Evolutionary conservation across 2,329 filamentous ascomycete genomes (phyloP).

Genomic region (Talaromyces atroroseus): DNA sequence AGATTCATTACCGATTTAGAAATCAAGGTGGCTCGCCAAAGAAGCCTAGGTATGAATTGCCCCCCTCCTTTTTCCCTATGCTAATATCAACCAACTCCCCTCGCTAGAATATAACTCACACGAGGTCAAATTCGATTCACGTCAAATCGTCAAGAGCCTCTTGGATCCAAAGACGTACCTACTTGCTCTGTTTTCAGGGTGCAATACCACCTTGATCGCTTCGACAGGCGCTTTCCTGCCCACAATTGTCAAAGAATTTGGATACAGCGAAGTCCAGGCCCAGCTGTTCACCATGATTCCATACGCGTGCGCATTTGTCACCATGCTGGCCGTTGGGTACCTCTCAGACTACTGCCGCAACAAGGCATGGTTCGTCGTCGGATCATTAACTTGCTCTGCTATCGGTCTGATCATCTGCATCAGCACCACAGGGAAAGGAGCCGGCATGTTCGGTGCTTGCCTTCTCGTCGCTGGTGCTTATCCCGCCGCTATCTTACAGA

Average conservation of each 20-base stretch:
- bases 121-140: not conserved
- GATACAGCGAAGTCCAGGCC: not conserved
- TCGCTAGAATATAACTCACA: not conserved
- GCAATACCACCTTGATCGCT: not conserved
- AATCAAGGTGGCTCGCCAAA: not conserved
- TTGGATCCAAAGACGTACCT: not conserved
- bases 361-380: not conserved
- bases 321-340: not conserved
- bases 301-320: not conserved
- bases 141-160: not conserved
- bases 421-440: not conserved
- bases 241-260: not conserved
- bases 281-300: not conserved
- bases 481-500: not conserved
- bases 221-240: not conserved
- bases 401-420: not conserved
- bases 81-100: not conserved
- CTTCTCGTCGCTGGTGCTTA: not conserved
- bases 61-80: not conserved
- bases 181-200: not conserved
- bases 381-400: not conserved
- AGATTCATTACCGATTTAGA: not conserved
- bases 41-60: not conserved
- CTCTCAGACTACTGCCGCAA: not conserved
- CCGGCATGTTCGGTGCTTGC: not conserved